phyloP scores from a whole-genome alignment of 805 yeast genomes.

The Maudiozyma barnettii region DNA sequence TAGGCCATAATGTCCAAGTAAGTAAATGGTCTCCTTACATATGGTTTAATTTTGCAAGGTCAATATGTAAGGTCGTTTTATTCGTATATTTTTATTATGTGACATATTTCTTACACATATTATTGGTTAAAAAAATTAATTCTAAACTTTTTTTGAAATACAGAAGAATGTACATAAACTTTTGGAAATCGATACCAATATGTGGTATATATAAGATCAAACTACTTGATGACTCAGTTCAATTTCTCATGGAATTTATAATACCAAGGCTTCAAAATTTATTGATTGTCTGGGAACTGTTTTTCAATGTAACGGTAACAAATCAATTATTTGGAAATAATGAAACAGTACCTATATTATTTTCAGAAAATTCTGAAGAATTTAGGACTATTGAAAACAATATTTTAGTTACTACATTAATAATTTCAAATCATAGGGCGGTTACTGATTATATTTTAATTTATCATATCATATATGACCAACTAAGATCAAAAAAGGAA shows the following conservation, averaged over 20 bases:
- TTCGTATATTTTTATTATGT: background rate
- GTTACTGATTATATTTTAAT: conserved; percentile 55
- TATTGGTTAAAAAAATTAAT: background rate
- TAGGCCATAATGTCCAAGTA: conserved; percentile 13
- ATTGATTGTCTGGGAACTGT: conserved; percentile 7
- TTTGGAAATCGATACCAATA: conserved; percentile 14
- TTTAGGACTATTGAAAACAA: conserved; percentile 8
- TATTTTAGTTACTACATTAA: conserved; percentile 14
- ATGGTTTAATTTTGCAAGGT: conserved; percentile 4
- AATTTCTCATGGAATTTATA: background rate
- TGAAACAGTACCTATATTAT: conserved; percentile 15
- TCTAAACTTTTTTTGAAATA: background rate
- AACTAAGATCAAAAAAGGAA: background rate
- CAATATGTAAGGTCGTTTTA: background rate
- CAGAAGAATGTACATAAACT: conserved; percentile 3
- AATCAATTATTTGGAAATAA: conserved; percentile 15
- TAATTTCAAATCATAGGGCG: conserved; percentile 51
- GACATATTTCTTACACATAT: background rate
- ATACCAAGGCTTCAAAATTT: conserved; percentile 11
- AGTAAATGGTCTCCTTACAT: conserved; percentile 8
- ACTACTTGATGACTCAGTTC: background rate
- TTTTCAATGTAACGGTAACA: conserved; percentile 13
- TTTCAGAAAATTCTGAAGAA: conserved; percentile 19
- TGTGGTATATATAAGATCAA: conserved; percentile 11
- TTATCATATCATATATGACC: conserved; percentile 16